Conservation (phyloP, 1,139 yeast species). For the Taphrina sp. region DNA sequence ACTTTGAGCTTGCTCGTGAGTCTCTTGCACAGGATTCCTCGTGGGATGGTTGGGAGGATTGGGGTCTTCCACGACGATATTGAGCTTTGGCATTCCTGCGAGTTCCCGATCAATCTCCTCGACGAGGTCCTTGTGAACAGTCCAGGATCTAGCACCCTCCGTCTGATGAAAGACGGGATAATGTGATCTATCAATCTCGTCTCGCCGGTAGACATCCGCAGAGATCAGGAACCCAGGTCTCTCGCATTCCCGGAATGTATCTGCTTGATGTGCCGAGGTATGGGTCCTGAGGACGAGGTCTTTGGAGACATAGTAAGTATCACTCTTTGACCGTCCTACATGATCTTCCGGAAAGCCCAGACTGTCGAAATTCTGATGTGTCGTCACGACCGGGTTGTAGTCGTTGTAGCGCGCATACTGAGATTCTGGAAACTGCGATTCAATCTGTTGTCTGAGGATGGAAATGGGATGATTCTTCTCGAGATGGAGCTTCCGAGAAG, state of each 20-base stretch:
- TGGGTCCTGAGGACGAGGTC: conserved; percentile 78
- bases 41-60: conserved; percentile 54
- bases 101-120: conserved; percentile 45
- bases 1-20: conserved; percentile 68
- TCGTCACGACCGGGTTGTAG: conserved; percentile 79
- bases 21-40: conserved; percentile 73
- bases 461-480: conserved; percentile 84
- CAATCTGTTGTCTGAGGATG: conserved; percentile 71
- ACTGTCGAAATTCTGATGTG: conserved; percentile 81
- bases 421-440: conserved; percentile 52
- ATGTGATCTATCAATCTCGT: conserved; percentile 92
- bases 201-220: conserved; percentile 95
- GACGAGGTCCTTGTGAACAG: conserved; percentile 48
- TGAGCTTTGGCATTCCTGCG: conserved; percentile 46
- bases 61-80: conserved; percentile 74
- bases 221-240: conserved; percentile 90
- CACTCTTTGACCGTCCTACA: conserved; percentile 89
- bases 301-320: conserved; percentile 83
- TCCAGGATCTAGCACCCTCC: conserved; percentile 95
- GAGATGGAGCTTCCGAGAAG: conserved; percentile 71
- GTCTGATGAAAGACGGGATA: conserved; percentile 97
- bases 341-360: conserved; percentile 89
- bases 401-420: conserved; percentile 73
- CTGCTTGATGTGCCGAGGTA: conserved; percentile 87
- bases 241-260: conserved; percentile 53